Conservation (phyloP, 441 rosid species). For the Dalechampia spathulata region DNA sequence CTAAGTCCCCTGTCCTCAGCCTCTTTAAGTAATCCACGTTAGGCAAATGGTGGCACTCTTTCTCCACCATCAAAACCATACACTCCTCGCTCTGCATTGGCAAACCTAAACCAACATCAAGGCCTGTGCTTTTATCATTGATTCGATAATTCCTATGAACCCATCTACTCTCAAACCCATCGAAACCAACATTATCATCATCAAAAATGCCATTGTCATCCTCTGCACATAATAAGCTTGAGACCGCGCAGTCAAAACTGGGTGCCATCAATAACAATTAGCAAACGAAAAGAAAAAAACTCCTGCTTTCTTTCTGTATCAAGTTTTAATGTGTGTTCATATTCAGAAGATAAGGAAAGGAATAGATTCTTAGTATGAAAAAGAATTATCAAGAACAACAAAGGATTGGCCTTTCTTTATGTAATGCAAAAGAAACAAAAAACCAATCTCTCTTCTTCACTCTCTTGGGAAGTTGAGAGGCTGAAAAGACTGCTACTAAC, state of each 20-base stretch:
- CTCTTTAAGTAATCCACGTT: slow-evolving; percentile 40
- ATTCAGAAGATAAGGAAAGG: background rate
- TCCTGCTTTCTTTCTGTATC: slow-evolving; percentile 5
- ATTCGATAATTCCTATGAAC: slow-evolving; percentile 23
- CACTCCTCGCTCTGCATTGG: slow-evolving; percentile 54
- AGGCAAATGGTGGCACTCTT: slow-evolving; percentile 53
- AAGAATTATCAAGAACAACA: slow-evolving; percentile 14
- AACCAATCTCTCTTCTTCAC: slow-evolving; percentile 10
- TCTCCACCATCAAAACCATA: slow-evolving; percentile 45
- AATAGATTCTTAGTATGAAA: slow-evolving; percentile 15
- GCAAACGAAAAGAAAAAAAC: background rate
- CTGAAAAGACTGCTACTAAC: slow-evolving; percentile 33
- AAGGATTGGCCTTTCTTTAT: background rate
- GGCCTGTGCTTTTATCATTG: slow-evolving; percentile 18
- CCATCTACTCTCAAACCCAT: slow-evolving; percentile 32
- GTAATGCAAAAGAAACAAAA: slow-evolving; percentile 15
- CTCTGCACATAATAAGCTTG: slow-evolving; percentile 55
- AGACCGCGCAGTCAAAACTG: slow-evolving; percentile 44
- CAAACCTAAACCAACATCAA: slow-evolving; percentile 7
- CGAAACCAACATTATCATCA: slow-evolving; percentile 22
- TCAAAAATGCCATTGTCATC: slow-evolving; percentile 37
- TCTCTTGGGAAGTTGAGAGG: slow-evolving; percentile 21
- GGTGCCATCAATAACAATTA: slow-evolving; percentile 44
- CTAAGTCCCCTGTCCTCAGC: slow-evolving; percentile 50
- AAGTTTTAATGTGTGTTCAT: slow-evolving; percentile 1